Evolutionary conservation across 208 protist species (phyloP).

Genomic region (Crithidia expoeki): DNA sequence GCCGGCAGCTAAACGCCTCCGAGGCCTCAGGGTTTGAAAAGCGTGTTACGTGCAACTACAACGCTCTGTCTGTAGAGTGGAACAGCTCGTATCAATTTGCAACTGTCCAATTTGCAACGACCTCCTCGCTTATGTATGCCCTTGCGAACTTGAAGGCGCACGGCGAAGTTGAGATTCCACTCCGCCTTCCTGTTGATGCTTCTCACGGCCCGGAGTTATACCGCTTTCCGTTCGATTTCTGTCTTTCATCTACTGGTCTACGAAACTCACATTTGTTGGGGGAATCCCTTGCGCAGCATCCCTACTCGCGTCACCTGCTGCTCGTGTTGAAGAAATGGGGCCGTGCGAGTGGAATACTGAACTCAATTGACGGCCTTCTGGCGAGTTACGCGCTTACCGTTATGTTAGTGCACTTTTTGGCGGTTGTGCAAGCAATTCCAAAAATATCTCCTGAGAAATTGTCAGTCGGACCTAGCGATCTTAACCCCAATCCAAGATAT

Average conservation of each 20-base stretch:
- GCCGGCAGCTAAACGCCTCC: conserved; percentile 45
- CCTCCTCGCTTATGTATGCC: conserved; percentile 65
- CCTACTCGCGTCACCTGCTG: conserved; percentile 80
- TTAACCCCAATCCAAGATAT: conserved; percentile 66
- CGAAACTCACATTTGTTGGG: conserved; percentile 84
- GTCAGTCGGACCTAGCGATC: conserved; percentile 48
- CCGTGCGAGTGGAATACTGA: conserved; percentile 72
- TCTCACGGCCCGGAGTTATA: conserved; percentile 84
- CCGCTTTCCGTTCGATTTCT: conserved; percentile 91
- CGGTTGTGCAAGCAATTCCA: conserved; percentile 60
- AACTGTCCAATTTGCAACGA: conserved; percentile 74
- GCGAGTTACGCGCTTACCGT: conserved; percentile 89
- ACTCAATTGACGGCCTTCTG: conserved; percentile 88
- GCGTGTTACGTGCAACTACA: conserved; percentile 61
- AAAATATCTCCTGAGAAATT: conserved; percentile 48
- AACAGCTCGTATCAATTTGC: conserved; percentile 77
- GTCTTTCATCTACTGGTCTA: conserved; percentile 83
- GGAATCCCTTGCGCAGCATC: conserved; percentile 65
- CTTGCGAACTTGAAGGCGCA: conserved; percentile 73
- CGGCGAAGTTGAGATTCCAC: conserved; percentile 75
- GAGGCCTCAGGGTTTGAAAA: conserved; percentile 59
- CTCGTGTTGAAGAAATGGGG: conserved; percentile 90
- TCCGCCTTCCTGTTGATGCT: conserved; percentile 81
- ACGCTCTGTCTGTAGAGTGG: conserved; percentile 73
- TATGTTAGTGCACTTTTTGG: conserved; percentile 87